phyloP scores from a whole-genome alignment of 352 stramenopile genomes.

The Phytophthora fragariae region DNA sequence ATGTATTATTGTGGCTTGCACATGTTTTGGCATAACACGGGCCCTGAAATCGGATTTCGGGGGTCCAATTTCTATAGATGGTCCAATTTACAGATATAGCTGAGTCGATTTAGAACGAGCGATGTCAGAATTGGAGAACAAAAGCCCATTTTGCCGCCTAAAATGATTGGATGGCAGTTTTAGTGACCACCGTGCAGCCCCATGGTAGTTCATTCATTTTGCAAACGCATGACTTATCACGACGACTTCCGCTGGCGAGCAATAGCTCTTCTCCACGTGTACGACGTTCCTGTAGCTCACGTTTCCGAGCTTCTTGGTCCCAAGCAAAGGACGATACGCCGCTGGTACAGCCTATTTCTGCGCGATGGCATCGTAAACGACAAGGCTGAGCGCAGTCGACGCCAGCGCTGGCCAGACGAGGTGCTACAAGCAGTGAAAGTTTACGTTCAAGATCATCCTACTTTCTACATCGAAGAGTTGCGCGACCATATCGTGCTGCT shows the following conservation, averaged over 20 bases:
- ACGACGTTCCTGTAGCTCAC: slow-evolving; percentile 13
- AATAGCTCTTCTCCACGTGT: slow-evolving; percentile 17
- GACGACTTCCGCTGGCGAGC: slow-evolving; percentile 21
- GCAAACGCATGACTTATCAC: slow-evolving; percentile 8
- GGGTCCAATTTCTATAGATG: background rate
- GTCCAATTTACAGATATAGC: background rate
- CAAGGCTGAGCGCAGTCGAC: background rate
- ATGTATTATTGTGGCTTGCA: background rate
- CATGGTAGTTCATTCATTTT: background rate
- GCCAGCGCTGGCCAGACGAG: slow-evolving; percentile 4
- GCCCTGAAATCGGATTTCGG: slow-evolving; percentile 4
- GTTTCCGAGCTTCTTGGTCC: slow-evolving; percentile 15
- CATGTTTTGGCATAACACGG: background rate
- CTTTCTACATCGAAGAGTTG: slow-evolving; percentile 30
- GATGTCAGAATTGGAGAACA: background rate
- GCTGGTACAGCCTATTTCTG: slow-evolving; percentile 20
- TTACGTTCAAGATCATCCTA: slow-evolving; percentile 22
- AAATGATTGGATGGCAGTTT: background rate
- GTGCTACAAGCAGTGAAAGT: slow-evolving; percentile 1
- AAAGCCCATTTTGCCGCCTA: background rate
- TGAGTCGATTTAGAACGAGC: background rate
- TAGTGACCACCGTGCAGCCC: background rate
- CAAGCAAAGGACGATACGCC: slow-evolving; percentile 14
- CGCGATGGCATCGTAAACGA: slow-evolving; percentile 12
- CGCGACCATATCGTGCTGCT: slow-evolving; percentile 5